Evolutionary conservation across 495 filamentous ascomycete genomes (phyloP).

Genomic region (Xylaria sp.): DNA sequence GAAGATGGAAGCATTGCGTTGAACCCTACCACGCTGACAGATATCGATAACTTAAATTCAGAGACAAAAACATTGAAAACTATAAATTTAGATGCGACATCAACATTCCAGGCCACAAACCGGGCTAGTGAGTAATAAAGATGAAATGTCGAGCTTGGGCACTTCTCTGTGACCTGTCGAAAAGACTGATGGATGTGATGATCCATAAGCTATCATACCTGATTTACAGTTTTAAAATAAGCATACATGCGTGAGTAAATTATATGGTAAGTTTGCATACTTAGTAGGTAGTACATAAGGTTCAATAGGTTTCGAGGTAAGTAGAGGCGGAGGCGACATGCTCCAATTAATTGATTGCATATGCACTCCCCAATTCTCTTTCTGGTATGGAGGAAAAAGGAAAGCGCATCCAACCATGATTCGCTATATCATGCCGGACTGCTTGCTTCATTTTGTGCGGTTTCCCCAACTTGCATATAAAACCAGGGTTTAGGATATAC

Average conservation of each 20-base stretch:
- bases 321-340: neutral
- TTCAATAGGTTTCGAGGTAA: neutral
- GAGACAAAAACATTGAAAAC: neutral
- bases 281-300: neutral
- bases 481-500: neutral
- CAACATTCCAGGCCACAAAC: neutral
- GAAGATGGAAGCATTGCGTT: constrained; percentile 13
- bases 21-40: neutral
- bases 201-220: neutral
- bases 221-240: neutral
- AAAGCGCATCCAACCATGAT: neutral
- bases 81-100: neutral
- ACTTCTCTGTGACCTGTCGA: neutral
- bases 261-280: neutral
- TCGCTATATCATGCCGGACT: neutral
- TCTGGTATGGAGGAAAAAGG: neutral
- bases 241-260: neutral
- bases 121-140: neutral
- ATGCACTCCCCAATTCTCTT: neutral
- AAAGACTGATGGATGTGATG: neutral
- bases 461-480: neutral
- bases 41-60: constrained; percentile 1
- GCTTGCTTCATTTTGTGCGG: neutral
- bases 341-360: neutral
- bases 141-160: neutral